phyloP scores from a whole-genome alignment of 2,329 filamentous ascomycete species.

The Colletotrichum agaves region DNA sequence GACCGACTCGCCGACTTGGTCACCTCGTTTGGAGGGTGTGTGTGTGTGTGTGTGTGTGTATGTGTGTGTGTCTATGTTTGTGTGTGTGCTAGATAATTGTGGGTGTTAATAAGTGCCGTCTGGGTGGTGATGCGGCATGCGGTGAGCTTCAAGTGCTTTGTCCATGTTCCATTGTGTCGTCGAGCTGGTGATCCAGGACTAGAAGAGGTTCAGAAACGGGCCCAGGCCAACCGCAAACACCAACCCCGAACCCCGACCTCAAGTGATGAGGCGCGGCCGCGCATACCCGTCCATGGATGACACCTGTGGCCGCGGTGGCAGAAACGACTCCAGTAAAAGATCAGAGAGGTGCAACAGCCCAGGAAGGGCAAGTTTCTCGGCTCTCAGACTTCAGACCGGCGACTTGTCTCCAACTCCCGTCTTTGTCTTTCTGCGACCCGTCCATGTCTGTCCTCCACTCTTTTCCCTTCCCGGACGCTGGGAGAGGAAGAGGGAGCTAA shows the following conservation, averaged over 20 bases:
- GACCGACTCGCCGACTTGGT: background rate
- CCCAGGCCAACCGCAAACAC: conserved; percentile 1
- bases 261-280: conserved; percentile 20
- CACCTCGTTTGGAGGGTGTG: background rate
- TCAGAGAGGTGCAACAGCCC: background rate
- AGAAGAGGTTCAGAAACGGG: background rate
- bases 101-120: background rate
- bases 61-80: background rate
- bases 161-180: background rate
- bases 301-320: background rate
- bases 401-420: background rate
- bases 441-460: conserved; percentile 18
- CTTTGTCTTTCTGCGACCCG: conserved; percentile 4
- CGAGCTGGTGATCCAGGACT: background rate
- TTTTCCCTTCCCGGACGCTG: background rate
- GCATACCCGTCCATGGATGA: background rate
- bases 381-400: background rate
- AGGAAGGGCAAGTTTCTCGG: background rate
- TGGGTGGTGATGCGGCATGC: background rate
- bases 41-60: background rate
- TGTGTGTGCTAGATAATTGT: background rate
- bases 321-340: background rate
- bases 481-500: background rate
- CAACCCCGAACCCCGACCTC: background rate
- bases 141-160: background rate